A percentile compares a stretch with the other conserved stretches of the same genome.
phyloP scores from a whole-genome alignment of 805 yeast species.

The Candida vartiovaarae region DNA sequence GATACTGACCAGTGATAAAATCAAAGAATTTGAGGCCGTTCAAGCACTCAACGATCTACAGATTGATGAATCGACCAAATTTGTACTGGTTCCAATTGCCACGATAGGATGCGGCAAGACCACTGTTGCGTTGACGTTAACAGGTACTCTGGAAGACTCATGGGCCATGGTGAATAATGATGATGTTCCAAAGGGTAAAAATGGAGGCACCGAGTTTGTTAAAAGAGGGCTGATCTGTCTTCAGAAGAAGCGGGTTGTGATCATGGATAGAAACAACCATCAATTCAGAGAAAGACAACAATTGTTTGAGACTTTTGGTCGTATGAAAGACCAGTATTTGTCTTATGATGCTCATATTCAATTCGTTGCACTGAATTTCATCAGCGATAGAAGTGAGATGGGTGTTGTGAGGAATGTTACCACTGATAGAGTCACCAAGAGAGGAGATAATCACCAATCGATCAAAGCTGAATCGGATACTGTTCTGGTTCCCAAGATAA shows the following conservation, averaged over 20 bases:
- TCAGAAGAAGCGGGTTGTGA: constrained; percentile 39
- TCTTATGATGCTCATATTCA: constrained; percentile 39
- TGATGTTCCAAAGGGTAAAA: constrained; percentile 42
- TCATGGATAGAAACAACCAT: constrained; percentile 83
- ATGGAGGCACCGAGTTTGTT: constrained; percentile 43
- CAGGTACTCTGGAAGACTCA: constrained; percentile 39
- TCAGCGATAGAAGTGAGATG: constrained; percentile 33
- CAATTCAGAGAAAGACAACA: constrained; percentile 60
- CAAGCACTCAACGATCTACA: constrained; percentile 30
- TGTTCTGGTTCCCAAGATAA: constrained; percentile 47
- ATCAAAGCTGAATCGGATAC: constrained; percentile 49
- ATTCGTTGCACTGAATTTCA: constrained; percentile 64
- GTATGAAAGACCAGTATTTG: constrained; percentile 37
- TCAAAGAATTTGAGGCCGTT: constrained; percentile 31
- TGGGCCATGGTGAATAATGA: constrained; percentile 86
- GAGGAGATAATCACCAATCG: constrained; percentile 90
- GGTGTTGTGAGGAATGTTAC: constrained; percentile 45
- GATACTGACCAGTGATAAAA: constrained; percentile 39
- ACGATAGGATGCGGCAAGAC: constrained; percentile 96
- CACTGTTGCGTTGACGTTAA: constrained; percentile 60
- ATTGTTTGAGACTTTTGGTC: constrained; percentile 45
- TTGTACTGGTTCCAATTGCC: constrained; percentile 73
- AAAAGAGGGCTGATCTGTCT: constrained; percentile 37
- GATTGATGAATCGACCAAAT: constrained; percentile 37
- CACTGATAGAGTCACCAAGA: constrained; percentile 43